Evolutionary conservation across 371 early-diverging fungal genomes (phyloP).

Genomic region (Mortierella sp.): DNA sequence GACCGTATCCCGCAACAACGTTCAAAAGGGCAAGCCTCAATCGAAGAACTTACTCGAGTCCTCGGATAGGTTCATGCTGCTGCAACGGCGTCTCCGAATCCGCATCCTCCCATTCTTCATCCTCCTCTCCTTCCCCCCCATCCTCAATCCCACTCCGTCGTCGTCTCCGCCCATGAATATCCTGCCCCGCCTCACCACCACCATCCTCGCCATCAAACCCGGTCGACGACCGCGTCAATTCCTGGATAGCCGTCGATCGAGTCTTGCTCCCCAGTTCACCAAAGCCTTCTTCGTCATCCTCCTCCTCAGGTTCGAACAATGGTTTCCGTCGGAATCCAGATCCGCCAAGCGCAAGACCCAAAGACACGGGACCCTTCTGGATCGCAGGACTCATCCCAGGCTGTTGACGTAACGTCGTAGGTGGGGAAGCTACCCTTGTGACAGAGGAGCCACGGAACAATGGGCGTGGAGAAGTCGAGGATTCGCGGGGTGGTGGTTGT

Average conservation of each 20-base stretch:
- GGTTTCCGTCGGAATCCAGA: constrained; percentile 54
- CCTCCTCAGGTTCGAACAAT: constrained; percentile 44
- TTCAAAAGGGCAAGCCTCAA: background rate
- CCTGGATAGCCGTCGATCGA: background rate
- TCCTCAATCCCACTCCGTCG: background rate
- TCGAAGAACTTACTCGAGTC: constrained; percentile 38
- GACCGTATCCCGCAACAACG: background rate
- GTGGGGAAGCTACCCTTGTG: background rate
- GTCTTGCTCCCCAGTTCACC: constrained; percentile 2
- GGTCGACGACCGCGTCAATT: constrained; percentile 15
- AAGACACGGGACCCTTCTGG: constrained; percentile 40
- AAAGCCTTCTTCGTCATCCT: constrained; percentile 16
- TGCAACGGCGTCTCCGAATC: constrained; percentile 52
- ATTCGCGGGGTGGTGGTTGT: background rate
- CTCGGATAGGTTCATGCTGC: constrained; percentile 46
- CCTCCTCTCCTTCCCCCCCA: constrained; percentile 21
- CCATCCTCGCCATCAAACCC: constrained; percentile 12
- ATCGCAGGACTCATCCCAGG: constrained; percentile 56
- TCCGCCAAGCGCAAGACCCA: constrained; percentile 55
- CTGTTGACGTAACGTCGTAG: constrained; percentile 17
- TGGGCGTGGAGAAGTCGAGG: constrained; percentile 13
- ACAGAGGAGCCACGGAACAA: background rate
- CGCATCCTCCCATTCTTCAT: constrained; percentile 41
- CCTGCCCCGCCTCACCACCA: background rate
- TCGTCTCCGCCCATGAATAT: constrained; percentile 5